These are phyloP conservation scores for Nicotiana tomentosiformis DNA, from an alignment of 257 asterid genomes.

Conservation along the genomic window DNA sequence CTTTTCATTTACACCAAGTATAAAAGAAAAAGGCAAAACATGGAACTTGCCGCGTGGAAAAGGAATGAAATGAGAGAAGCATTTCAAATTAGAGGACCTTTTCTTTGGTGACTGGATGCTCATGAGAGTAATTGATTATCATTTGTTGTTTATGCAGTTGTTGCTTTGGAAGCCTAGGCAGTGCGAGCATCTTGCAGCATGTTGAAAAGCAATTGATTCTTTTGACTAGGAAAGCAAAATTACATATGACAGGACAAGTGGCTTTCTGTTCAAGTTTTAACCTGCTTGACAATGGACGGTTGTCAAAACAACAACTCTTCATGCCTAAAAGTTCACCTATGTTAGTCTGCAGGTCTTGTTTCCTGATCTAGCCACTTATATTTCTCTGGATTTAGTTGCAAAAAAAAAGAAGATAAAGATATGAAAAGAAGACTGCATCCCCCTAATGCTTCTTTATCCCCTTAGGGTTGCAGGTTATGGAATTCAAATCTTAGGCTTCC, in stretches of 20 bases:
- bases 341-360: constrained; percentile 38
- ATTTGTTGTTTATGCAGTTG: background rate
- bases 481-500: background rate
- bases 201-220: constrained; percentile 20
- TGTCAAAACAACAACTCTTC: constrained; percentile 20
- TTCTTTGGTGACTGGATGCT: background rate
- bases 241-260: constrained; percentile 51
- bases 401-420: background rate
- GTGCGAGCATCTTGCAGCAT: constrained; percentile 21
- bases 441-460: background rate
- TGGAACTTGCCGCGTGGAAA: background rate
- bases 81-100: background rate
- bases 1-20: background rate
- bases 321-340: constrained; percentile 26
- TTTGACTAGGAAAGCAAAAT: constrained; percentile 29
- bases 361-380: background rate
- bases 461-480: background rate
- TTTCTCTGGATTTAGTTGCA: background rate
- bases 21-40: background rate
- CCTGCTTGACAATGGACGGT: constrained; percentile 39
- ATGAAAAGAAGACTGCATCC: background rate
- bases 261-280: constrained; percentile 39
- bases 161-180: constrained; percentile 14
- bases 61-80: background rate
- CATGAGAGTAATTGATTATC: background rate